phyloP scores from a whole-genome alignment of 345 rosid genomes.

The Barbarea vulgaris region DNA sequence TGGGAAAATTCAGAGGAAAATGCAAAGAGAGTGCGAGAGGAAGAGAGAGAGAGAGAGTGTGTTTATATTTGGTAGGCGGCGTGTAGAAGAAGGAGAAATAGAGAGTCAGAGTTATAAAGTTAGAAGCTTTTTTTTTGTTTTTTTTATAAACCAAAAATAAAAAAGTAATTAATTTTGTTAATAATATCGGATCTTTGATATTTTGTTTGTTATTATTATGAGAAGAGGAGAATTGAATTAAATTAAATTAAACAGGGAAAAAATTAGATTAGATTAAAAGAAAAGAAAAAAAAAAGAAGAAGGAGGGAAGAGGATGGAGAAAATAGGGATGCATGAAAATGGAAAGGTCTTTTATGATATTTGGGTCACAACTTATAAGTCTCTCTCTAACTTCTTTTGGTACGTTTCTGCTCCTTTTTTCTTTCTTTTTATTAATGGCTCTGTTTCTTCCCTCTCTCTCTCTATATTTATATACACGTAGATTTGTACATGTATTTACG shows the following conservation, averaged over 20 bases:
- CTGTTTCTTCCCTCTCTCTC: slow-evolving; percentile 1
- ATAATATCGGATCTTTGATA: neutral
- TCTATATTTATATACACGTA: neutral
- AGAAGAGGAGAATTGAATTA: neutral
- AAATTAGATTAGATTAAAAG: neutral
- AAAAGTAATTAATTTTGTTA: neutral
- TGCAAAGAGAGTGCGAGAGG: slow-evolving; percentile 50
- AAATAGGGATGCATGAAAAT: slow-evolving; percentile 37
- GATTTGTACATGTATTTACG: neutral
- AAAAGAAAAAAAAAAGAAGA: no score
- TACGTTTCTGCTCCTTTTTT: slow-evolving; percentile 35
- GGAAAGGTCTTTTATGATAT: slow-evolving; percentile 42
- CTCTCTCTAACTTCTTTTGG: slow-evolving; percentile 41
- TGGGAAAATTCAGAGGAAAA: slow-evolving; percentile 29
- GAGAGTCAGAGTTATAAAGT: neutral
- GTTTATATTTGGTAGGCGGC: slow-evolving; percentile 65
- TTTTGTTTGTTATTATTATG: neutral
- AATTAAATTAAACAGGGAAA: neutral
- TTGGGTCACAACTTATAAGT: slow-evolving; percentile 23
- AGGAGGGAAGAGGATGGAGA: neutral
- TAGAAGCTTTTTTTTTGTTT: neutral
- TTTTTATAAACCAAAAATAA: neutral
- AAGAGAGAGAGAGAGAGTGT: slow-evolving; percentile 31
- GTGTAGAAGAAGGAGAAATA: slow-evolving; percentile 61
- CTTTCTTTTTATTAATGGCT: slow-evolving; percentile 17